Evolutionary conservation across 768 basidiomycete genomes (phyloP), one percentile per base, ranked within the genome.

Genomic region (Leccinum fibrillosum): DNA sequence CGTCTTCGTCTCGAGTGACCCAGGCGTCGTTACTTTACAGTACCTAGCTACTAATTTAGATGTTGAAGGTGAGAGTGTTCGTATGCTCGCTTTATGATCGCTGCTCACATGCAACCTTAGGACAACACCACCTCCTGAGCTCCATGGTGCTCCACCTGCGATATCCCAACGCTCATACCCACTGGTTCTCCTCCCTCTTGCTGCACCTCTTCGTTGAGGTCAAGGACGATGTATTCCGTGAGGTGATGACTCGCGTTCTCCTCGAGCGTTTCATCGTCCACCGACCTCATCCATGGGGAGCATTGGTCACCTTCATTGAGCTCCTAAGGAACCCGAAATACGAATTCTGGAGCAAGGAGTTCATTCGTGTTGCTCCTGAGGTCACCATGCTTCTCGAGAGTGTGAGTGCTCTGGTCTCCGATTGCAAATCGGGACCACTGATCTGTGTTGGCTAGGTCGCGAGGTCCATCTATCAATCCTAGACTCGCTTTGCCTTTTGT

Each of bases 91-190:
- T 7, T 5, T 37, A 21, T 49, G 6, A 51, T 23, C 48, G 5
- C 6, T 52, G 9, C 3, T 65, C 11, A 66, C 51, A 45, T 23
- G 4, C 19, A 42, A 49, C 52, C 37, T 1, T 64, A 98, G 96
- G 94, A 62, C 94, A 97, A 85, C 93, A 98, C 76, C 90, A 94
- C 74, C 80, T 98, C 63, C 77, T 98, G 64, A 92, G 87, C 65
- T 86, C 95, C n/a, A 88, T 96, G 72, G 90, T 93, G 47, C 83
- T 94, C 65, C 96, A 98, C 71, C 79, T 99, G 62, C 92, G 97
- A 67, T 98, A 96, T 80, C 96, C 97, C 32, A 97, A 95, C 68
- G 92, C 95, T 10, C 97, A 99, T 80, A 99, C 96, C 52, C 90
- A 93, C 73, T 99, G 95, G 94, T 98, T 96, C 81, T 92, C 89